These are phyloP conservation scores for Pelagophyceae sp. DNA, from an alignment of 352 stramenopile genomes.

Conservation along the genomic window DNA sequence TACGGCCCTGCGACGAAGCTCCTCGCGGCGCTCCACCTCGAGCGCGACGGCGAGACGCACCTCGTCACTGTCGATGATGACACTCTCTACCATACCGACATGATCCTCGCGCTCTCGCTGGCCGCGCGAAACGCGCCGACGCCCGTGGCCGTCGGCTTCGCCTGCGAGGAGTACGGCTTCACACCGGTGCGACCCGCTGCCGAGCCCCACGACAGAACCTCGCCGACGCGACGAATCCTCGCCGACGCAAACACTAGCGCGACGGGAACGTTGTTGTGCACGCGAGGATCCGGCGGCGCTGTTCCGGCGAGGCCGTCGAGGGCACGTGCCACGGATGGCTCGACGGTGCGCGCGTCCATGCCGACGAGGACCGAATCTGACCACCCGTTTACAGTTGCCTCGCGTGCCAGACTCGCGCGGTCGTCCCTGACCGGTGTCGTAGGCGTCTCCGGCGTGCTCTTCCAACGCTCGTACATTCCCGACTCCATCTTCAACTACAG, in stretches of 20 bases:
- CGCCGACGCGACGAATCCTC: no score
- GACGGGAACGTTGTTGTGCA: not conserved
- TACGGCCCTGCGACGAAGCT: conserved; percentile 7
- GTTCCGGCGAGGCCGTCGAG: not conserved
- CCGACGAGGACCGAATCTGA: no score
- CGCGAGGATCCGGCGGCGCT: not conserved
- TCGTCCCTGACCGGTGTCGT: no score
- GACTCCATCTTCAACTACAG: conserved; percentile 8
- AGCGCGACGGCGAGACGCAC: not conserved
- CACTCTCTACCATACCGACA: not conserved
- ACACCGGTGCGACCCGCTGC: not conserved
- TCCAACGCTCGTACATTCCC: not conserved
- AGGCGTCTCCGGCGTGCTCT: conserved; percentile 3
- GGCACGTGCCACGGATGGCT: conserved; percentile 9
- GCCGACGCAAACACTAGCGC: no score
- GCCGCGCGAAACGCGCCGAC: not conserved
- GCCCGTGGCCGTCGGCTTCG: not conserved
- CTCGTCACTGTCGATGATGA: conserved; percentile 9
- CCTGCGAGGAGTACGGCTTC: conserved; percentile 1
- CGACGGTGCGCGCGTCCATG: no score
- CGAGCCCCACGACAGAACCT: no score
- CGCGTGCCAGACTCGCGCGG: no score
- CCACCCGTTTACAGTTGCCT: no score
- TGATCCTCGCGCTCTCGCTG: not conserved
- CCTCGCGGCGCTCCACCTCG: not conserved